Evolutionary conservation across 495 filamentous ascomycete genomes (phyloP).

Genomic region (Pyrenula massariospora): DNA sequence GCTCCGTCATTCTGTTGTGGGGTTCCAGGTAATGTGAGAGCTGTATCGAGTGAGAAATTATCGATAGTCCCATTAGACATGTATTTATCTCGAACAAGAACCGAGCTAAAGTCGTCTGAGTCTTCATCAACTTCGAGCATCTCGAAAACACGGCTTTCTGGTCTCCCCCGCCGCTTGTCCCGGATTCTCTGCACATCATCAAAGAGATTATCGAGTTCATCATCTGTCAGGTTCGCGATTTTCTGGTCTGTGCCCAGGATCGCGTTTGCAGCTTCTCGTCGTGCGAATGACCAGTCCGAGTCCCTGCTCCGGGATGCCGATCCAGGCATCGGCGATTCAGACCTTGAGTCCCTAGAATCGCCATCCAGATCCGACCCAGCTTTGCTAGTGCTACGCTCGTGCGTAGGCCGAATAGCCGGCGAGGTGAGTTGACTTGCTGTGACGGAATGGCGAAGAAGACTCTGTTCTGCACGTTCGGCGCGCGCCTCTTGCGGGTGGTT

Average conservation of each 20-base stretch:
- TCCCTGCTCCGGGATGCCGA: constrained; percentile 54
- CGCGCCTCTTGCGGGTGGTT: constrained; percentile 95
- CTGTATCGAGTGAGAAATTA: constrained; percentile 92
- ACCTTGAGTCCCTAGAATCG: constrained; percentile 57
- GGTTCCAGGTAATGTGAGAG: constrained; percentile 85
- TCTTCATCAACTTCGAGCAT: constrained; percentile 70
- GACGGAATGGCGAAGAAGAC: constrained; percentile 77
- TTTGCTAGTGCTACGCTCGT: constrained; percentile 68
- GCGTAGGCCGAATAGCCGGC: constrained; percentile 55
- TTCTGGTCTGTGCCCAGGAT: constrained; percentile 88
- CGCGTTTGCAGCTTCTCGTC: constrained; percentile 81
- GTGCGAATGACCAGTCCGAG: constrained; percentile 91
- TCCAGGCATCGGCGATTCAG: constrained; percentile 67
- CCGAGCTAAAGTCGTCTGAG: constrained; percentile 77
- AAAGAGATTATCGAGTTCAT: constrained; percentile 88
- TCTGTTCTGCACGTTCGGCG: constrained; percentile 83
- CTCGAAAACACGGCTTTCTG: constrained; percentile 29
- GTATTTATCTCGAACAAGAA: constrained; percentile 87
- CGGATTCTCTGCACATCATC: constrained; percentile 87
- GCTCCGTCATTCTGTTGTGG: constrained; percentile 64
- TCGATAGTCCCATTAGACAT: constrained; percentile 91
- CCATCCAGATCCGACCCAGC: constrained; percentile 58
- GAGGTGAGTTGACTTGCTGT: constrained; percentile 70
- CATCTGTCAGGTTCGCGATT: constrained; percentile 77
- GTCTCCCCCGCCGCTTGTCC: constrained; percentile 64